Conservation (phyloP, 495 filamentous ascomycete genomes). For the Poronia punctata region DNA sequence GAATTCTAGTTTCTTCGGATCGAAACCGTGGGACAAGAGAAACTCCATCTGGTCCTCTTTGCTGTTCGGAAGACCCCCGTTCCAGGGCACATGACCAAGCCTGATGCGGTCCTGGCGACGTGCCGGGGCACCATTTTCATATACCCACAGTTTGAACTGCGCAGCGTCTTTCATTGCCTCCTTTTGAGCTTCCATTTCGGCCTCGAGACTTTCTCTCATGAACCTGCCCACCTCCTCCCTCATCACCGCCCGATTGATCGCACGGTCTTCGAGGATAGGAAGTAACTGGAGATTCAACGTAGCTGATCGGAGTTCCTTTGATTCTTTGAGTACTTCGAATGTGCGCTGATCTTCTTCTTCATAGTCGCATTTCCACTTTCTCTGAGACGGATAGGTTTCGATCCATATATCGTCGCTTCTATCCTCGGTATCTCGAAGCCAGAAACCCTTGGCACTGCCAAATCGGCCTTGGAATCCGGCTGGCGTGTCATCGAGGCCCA, state of each 20-base stretch:
- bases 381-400: conserved; percentile 68
- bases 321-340: conserved; percentile 64
- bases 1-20: conserved; percentile 49
- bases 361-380: conserved; percentile 64
- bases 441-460: conserved; percentile 81
- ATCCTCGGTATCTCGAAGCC: conserved; percentile 61
- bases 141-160: conserved; percentile 52
- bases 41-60: conserved; percentile 45
- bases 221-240: conserved; percentile 50
- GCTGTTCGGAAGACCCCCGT: conserved; percentile 47
- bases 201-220: conserved; percentile 50
- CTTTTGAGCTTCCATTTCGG: conserved; percentile 54
- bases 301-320: conserved; percentile 54
- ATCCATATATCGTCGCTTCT: conserved; percentile 55
- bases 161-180: conserved; percentile 44
- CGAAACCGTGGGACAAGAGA: conserved; percentile 61
- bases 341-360: conserved; percentile 47
- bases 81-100: conserved; percentile 31
- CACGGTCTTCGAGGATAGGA: conserved; percentile 64
- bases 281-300: conserved; percentile 73
- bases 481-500: conserved; percentile 57
- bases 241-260: conserved; percentile 43
- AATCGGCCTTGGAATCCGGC: conserved; percentile 77
- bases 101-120: conserved; percentile 27
- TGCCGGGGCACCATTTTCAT: conserved; percentile 30